Evolutionary conservation across 2,329 filamentous ascomycete species (phyloP).

Genomic region (Penicillium sp.): DNA sequence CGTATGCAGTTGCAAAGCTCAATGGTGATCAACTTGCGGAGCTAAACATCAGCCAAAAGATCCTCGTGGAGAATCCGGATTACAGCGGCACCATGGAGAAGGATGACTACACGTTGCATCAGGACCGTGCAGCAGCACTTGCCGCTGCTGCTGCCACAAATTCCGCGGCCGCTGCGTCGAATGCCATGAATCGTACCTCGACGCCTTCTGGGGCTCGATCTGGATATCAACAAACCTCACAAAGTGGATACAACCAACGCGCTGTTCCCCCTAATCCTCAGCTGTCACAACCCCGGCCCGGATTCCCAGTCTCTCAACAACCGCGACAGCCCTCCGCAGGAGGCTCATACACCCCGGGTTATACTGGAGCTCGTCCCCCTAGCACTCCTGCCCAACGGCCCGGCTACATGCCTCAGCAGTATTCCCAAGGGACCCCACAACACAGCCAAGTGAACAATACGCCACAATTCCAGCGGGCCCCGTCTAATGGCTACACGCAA

Average conservation of each 20-base stretch:
- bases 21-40: slow-evolving; percentile 84
- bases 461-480: slow-evolving; percentile 47
- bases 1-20: slow-evolving; percentile 82
- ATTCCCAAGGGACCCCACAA: slow-evolving; percentile 38
- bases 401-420: slow-evolving; percentile 41
- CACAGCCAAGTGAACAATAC: slow-evolving; percentile 41
- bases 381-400: slow-evolving; percentile 44
- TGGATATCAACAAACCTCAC: slow-evolving; percentile 35
- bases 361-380: slow-evolving; percentile 38
- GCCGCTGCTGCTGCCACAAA: slow-evolving; percentile 37
- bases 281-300: slow-evolving; percentile 30
- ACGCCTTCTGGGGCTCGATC: slow-evolving; percentile 41
- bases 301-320: slow-evolving; percentile 39
- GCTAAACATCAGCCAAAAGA: slow-evolving; percentile 77
- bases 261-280: slow-evolving; percentile 36
- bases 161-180: slow-evolving; percentile 35
- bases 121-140: slow-evolving; percentile 43
- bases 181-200: slow-evolving; percentile 38
- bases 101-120: slow-evolving; percentile 67
- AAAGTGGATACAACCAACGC: slow-evolving; percentile 41
- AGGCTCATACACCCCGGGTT: slow-evolving; percentile 40
- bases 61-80: slow-evolving; percentile 72
- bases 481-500: slow-evolving; percentile 42
- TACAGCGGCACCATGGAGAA: slow-evolving; percentile 82
- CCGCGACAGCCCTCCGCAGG: slow-evolving; percentile 38